Percentiles rank a stretch among this genome's conserved stretches.
These are phyloP conservation scores for Yamadazyma epiphylla DNA, from an alignment of 1,139 yeast species.

Conservation along the genomic window DNA sequence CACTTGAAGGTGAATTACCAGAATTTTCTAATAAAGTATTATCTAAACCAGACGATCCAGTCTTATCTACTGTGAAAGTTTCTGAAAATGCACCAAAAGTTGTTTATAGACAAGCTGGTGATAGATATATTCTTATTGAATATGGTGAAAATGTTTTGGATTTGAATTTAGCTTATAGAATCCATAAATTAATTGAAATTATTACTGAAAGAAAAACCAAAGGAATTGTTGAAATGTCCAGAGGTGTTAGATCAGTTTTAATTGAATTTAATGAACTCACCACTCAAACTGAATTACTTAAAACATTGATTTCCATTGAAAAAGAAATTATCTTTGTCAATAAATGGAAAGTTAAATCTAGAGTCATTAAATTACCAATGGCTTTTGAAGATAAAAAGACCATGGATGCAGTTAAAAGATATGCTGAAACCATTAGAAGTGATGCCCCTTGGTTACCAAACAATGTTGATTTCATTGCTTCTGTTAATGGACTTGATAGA, in stretches of 20 bases:
- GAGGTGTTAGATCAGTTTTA: constrained; percentile 92
- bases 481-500: constrained; percentile 77
- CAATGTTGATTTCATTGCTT: constrained; percentile 91
- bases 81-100: constrained; percentile 61
- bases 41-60: constrained; percentile 54
- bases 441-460: constrained; percentile 98
- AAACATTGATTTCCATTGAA: constrained; percentile 69
- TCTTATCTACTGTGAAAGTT: constrained; percentile 48
- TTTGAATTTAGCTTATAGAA: constrained; percentile 78
- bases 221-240: constrained; percentile 93
- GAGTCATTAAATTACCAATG: constrained; percentile 84
- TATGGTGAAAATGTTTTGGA: constrained; percentile 89
- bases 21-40: constrained; percentile 25
- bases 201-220: constrained; percentile 60
- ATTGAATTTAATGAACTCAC: constrained; percentile 73
- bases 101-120: constrained; percentile 95
- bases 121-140: constrained; percentile 84
- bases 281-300: constrained; percentile 58
- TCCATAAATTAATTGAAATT: constrained; percentile 74
- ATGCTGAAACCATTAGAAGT: constrained; percentile 87
- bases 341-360: constrained; percentile 83
- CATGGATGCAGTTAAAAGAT: constrained; percentile 82
- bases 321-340: constrained; percentile 66
- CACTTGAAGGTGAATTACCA: constrained; percentile 41
- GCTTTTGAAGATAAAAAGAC: constrained; percentile 93